Evolutionary conservation across 306 rosid species (phyloP).

Genomic region (Biancaea sappan): DNA sequence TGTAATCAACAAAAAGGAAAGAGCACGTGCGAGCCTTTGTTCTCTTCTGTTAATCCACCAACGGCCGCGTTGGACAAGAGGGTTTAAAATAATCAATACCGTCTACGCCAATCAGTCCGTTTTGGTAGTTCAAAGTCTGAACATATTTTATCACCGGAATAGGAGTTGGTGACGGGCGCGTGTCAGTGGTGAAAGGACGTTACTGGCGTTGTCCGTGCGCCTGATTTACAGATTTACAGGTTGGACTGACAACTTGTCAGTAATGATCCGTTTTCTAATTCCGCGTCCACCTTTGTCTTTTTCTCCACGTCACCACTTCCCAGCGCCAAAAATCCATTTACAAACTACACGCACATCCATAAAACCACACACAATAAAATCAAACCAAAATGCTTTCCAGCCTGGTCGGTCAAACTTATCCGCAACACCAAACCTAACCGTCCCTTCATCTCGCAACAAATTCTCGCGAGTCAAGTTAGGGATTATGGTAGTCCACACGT

Average conservation of each 20-base stretch:
- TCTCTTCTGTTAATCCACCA: background rate
- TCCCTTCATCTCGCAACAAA: background rate
- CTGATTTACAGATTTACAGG: constrained; percentile 32
- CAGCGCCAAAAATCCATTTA: background rate
- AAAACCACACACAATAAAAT: background rate
- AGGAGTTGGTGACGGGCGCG: constrained; percentile 39
- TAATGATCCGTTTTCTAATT: constrained; percentile 34
- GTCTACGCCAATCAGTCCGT: background rate
- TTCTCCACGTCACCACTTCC: constrained; percentile 40
- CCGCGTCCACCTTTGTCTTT: constrained; percentile 46
- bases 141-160: too few species aligned
- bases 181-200: constrained; percentile 43
- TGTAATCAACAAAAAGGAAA: too few species aligned
- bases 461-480: constrained; percentile 29
- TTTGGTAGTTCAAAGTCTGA: background rate
- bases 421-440: background rate
- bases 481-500: too few species aligned
- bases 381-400: constrained; percentile 47
- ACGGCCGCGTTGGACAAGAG: background rate
- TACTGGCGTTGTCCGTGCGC: constrained; percentile 23
- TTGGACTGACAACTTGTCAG: constrained; percentile 48
- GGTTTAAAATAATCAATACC: background rate
- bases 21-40: background rate
- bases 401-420: constrained; percentile 60
- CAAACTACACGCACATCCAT: background rate